Conservation (phyloP, 345 rosid genomes). For the Arabidopsis arenosa region DNA sequence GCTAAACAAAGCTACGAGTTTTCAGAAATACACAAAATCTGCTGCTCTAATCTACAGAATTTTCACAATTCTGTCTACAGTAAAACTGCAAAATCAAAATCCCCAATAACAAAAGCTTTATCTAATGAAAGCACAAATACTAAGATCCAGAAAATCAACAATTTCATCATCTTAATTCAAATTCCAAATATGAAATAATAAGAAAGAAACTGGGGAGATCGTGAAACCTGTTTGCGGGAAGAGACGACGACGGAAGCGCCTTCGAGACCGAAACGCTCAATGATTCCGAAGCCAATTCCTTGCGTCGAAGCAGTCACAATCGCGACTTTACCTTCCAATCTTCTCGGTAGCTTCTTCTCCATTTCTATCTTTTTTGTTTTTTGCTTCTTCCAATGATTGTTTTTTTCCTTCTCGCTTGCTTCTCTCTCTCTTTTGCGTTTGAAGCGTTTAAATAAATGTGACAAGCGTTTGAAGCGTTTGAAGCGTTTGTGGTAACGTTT, state of each 20-base stretch:
- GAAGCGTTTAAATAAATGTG: neutral
- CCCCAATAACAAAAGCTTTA: neutral
- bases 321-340: conserved; percentile 84
- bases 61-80: neutral
- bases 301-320: conserved; percentile 95
- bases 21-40: neutral
- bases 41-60: too few species aligned
- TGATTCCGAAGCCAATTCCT: conserved; percentile 85
- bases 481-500: neutral
- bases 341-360: conserved; percentile 52
- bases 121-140: neutral
- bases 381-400: neutral
- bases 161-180: neutral
- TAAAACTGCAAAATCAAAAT: neutral
- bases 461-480: neutral
- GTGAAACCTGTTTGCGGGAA: conserved; percentile 49
- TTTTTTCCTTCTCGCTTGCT: neutral
- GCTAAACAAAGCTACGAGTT: neutral
- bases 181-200: neutral
- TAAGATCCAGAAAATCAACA: conserved; percentile 10
- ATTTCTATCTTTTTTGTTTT: conserved; percentile 17
- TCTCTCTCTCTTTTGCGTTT: neutral
- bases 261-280: conserved; percentile 79
- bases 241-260: conserved; percentile 53
- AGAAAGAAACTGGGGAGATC: neutral